A percentile compares a stretch with the other conserved stretches of the same genome.
Evolutionary conservation across 192 early-diverging fungal species (phyloP).

Genomic region (Gryganskiella cystojenkinii): DNA sequence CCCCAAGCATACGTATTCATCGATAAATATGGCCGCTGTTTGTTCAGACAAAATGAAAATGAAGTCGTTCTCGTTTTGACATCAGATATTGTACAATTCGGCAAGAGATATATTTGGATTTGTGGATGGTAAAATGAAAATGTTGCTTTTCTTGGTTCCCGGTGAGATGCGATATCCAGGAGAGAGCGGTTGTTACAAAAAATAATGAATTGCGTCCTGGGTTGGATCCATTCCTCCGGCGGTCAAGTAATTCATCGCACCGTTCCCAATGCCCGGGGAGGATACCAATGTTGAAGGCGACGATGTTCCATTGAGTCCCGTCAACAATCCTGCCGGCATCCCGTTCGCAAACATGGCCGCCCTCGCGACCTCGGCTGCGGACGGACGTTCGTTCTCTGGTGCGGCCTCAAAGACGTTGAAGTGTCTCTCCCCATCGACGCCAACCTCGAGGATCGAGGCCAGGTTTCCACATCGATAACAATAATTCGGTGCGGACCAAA

Average conservation of each 20-base stretch:
- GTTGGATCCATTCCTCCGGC: conserved; percentile 13
- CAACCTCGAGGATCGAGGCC: conserved; percentile 86
- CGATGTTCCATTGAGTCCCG: background rate
- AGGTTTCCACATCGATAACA: conserved; percentile 91
- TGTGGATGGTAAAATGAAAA: no score
- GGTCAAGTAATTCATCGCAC: conserved; percentile 6
- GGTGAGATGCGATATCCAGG: no score
- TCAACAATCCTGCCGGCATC: conserved; percentile 10
- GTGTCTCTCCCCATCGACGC: conserved; percentile 75
- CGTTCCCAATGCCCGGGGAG: conserved; percentile 11
- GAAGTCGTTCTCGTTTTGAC: no score
- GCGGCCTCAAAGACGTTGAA: conserved; percentile 93
- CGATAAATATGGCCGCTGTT: no score
- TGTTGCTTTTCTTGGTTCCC: no score
- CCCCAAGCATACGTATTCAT: no score
- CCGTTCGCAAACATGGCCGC: conserved; percentile 39
- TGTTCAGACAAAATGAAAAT: no score
- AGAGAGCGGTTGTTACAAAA: conserved; percentile 29
- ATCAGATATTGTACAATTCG: no score
- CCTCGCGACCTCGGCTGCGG: conserved; percentile 34
- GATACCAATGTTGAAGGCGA: background rate
- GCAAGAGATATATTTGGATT: no score
- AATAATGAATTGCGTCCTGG: conserved; percentile 53
- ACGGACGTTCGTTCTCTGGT: conserved; percentile 76
- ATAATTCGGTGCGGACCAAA: conserved; percentile 90